phyloP scores from a whole-genome alignment of 1,139 yeast genomes.

The Geotrichum carabidarum region DNA sequence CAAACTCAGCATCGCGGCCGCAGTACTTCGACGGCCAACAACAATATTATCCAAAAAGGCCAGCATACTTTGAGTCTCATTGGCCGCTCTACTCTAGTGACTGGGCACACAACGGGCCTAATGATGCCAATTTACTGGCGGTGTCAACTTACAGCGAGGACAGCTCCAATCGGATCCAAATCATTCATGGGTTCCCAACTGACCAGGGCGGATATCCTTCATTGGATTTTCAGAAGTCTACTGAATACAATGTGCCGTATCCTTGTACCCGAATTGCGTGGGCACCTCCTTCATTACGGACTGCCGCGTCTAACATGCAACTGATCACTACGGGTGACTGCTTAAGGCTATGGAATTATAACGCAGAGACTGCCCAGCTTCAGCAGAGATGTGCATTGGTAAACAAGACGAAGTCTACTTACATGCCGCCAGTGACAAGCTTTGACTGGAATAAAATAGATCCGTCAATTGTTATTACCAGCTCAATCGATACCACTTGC shows the following conservation, averaged over 20 bases:
- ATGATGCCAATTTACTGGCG: constrained; percentile 52
- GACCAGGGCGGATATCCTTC: constrained; percentile 9
- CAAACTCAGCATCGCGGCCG: not conserved
- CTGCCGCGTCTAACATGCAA: constrained; percentile 32
- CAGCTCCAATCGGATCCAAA: constrained; percentile 24
- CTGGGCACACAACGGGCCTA: constrained; percentile 49
- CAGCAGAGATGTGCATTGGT: constrained; percentile 41
- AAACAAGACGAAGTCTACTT: constrained; percentile 39
- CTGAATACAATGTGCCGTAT: constrained; percentile 55
- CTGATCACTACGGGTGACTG: constrained; percentile 70
- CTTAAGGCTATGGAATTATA: constrained; percentile 58
- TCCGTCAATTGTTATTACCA: constrained; percentile 67
- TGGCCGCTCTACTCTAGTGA: constrained; percentile 64
- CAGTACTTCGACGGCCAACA: constrained; percentile 3
- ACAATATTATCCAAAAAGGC: constrained; percentile 28
- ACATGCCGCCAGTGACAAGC: constrained; percentile 63
- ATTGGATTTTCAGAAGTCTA: constrained; percentile 33
- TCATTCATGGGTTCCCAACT: constrained; percentile 30
- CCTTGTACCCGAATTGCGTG: constrained; percentile 69
- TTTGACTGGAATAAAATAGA: constrained; percentile 87
- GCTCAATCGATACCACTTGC: constrained; percentile 93
- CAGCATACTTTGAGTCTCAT: constrained; percentile 55
- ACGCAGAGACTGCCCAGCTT: constrained; percentile 38
- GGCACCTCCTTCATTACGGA: constrained; percentile 49
- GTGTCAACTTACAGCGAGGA: constrained; percentile 70